phyloP scores from a whole-genome alignment of 768 basidiomycete species.

The Exsudoporus frostii region DNA sequence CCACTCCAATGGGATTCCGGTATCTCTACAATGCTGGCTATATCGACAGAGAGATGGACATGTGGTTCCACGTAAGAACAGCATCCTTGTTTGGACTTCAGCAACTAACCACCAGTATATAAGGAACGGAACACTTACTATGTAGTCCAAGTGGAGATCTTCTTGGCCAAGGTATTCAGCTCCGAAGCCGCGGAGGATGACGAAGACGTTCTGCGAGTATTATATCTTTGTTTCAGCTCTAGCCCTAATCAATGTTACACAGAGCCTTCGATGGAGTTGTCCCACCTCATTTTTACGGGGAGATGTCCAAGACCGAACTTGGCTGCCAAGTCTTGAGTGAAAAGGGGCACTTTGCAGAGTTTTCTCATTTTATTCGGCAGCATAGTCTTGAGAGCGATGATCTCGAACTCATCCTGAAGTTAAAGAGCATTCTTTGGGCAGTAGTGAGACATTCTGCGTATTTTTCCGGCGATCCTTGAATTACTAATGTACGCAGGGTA shows the following conservation, averaged over 20 bases:
- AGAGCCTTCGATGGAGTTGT: conserved; percentile 84
- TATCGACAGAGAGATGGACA: conserved; percentile 92
- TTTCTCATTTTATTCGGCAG: conserved; percentile 83
- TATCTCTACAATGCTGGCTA: conserved; percentile 91
- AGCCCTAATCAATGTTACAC: conserved; percentile 1
- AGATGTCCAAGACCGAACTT: conserved; percentile 94
- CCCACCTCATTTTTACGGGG: conserved; percentile 96
- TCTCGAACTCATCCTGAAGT: conserved; percentile 74
- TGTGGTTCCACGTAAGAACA: conserved; percentile 84
- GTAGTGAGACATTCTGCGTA: conserved; percentile 60
- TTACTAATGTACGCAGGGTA: conserved; percentile 57
- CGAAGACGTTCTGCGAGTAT: conserved; percentile 55
- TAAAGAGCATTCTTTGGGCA: conserved; percentile 97
- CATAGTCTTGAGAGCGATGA: conserved; percentile 87
- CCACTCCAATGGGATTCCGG: conserved; percentile 87
- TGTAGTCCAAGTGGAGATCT: conserved; percentile 91
- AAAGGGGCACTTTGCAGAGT: conserved; percentile 87
- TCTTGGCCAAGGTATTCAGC: conserved; percentile 76
- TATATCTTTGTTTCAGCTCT: neutral
- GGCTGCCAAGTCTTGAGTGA: conserved; percentile 90
- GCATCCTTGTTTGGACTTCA: neutral
- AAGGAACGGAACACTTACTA: conserved; percentile 94
- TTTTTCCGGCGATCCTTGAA: neutral
- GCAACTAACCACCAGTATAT: conserved; percentile 6
- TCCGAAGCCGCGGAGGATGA: conserved; percentile 55